Evolutionary conservation across 2,329 filamentous ascomycete genomes (phyloP).

Genomic region (Arachnomyces sp.): DNA sequence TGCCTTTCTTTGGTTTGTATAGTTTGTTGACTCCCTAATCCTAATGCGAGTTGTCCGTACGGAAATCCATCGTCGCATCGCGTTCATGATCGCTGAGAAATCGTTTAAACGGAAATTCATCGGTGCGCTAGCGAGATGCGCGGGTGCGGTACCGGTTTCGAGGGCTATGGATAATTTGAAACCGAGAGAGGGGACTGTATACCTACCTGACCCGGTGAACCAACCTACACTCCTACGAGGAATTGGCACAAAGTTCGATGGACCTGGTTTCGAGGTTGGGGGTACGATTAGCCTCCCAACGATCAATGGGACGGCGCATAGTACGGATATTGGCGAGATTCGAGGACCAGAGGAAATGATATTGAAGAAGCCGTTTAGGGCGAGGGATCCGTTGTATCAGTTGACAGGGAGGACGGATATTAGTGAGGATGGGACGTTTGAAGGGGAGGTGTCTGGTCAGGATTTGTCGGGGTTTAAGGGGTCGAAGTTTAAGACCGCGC

Average conservation of each 20-base stretch:
- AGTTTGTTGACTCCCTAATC: conserved; percentile 94
- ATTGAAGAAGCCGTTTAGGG: conserved; percentile 80
- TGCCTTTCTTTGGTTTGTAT: neutral
- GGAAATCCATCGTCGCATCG: conserved; percentile 80
- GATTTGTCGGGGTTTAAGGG: conserved; percentile 58
- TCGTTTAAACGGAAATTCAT: conserved; percentile 87
- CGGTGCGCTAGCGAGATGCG: conserved; percentile 72
- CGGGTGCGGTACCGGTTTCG: conserved; percentile 87
- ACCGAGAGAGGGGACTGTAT: conserved; percentile 68
- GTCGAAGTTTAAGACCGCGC: conserved; percentile 76
- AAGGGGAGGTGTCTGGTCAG: conserved; percentile 44
- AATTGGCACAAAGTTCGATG: conserved; percentile 73
- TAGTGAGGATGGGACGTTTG: conserved; percentile 56
- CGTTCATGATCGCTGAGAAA: conserved; percentile 89
- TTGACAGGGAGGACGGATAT: conserved; percentile 72
- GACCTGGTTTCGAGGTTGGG: conserved; percentile 60
- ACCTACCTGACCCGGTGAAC: conserved; percentile 77
- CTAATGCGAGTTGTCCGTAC: conserved; percentile 82
- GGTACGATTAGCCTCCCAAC: conserved; percentile 83
- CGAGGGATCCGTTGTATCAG: conserved; percentile 64
- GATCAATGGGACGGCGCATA: conserved; percentile 70
- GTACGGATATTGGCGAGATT: conserved; percentile 75
- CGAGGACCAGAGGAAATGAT: conserved; percentile 70
- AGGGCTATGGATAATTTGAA: conserved; percentile 84
- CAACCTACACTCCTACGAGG: conserved; percentile 75